Evolutionary conservation across 768 basidiomycete species (phyloP), one percentile per base, ranked within the genome.

Genomic region (Cytidiella melzeri): DNA sequence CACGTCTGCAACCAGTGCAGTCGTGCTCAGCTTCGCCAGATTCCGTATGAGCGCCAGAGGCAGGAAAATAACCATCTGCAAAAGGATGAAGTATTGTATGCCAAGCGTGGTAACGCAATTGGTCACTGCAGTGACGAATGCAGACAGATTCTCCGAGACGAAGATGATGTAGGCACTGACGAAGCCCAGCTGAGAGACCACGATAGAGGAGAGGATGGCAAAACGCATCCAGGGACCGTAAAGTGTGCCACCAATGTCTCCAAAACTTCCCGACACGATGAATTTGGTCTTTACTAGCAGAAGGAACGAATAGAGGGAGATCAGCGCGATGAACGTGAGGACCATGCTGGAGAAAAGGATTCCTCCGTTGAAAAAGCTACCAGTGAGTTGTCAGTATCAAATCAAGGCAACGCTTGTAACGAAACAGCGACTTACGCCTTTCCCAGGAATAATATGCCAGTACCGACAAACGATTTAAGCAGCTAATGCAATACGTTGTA

Each of bases 151-250:
- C 69, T 94, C 81, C 1, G 94, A 86, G 38, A 97, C 92, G 64
- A 97, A 98, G 63, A 98, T 96, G 13, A 85, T 92, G 66, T 99
- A 99, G 11, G 93, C 93, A 27, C 80, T 62, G 40, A 88, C 87
- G 65, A 93, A 94, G 36, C 92, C 92, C 28, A 94, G 69, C 64
- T 93, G 96, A 1, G 95, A 97, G 20, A 94, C 63, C 0, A 86
- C 74, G 61, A 99, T 95, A 13, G 92, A 93, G 3, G 72, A 73
- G 6, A 99, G 78, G 61, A 99, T 97, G 12, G 83, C 70, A 52
- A 87, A 83, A 40, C 96, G 84, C 90, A 99, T 91, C 83, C 85
- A 91, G 12, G 82, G 80, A 1, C 96, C 96, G 59, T 96, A 98
- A 7, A 99, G 69, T 0, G 76, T 66, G 1, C 96, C 96, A 24